A percentile compares a stretch with the other conserved stretches of the same genome.
These are phyloP conservation scores for Yueomyces sp. DNA, from an alignment of 805 yeast species.

Conservation along the genomic window DNA sequence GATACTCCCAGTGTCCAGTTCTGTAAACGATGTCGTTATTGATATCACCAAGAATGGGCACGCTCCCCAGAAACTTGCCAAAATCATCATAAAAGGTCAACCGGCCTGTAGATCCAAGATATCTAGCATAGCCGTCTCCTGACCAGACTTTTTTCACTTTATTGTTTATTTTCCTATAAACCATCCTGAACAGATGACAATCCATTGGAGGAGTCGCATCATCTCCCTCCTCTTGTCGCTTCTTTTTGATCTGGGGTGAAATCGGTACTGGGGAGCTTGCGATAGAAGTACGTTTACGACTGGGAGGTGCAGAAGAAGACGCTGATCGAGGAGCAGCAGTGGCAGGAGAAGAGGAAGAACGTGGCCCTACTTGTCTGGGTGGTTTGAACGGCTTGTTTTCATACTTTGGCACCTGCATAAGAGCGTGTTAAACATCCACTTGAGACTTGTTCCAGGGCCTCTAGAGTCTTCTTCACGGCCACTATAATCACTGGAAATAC, in stretches of 20 bases:
- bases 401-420: conserved; percentile 17
- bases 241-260: too few relatives aligned
- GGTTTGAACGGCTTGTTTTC: conserved; percentile 40
- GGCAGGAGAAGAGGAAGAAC: neutral
- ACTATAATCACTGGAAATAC: too few relatives aligned
- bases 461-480: too few relatives aligned
- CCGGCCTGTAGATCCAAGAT: conserved; percentile 13
- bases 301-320: neutral
- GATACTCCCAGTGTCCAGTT: conserved; percentile 50
- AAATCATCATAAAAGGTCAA: conserved; percentile 16
- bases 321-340: neutral
- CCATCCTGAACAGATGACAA: conserved; percentile 20
- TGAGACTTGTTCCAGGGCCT: too few relatives aligned
- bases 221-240: too few relatives aligned
- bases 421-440: too few relatives aligned
- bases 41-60: conserved; percentile 6
- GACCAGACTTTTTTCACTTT: conserved; percentile 92
- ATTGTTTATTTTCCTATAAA: conserved; percentile 58
- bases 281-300: too few relatives aligned
- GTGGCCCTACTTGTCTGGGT: conserved; percentile 23
- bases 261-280: too few relatives aligned
- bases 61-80: conserved; percentile 21
- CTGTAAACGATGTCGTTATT: conserved; percentile 30
- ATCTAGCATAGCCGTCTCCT: conserved; percentile 61
- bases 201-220: neutral